Base-by-base conservation (phyloP, 345 rosid species). In the Carallia brachiata region DNA sequence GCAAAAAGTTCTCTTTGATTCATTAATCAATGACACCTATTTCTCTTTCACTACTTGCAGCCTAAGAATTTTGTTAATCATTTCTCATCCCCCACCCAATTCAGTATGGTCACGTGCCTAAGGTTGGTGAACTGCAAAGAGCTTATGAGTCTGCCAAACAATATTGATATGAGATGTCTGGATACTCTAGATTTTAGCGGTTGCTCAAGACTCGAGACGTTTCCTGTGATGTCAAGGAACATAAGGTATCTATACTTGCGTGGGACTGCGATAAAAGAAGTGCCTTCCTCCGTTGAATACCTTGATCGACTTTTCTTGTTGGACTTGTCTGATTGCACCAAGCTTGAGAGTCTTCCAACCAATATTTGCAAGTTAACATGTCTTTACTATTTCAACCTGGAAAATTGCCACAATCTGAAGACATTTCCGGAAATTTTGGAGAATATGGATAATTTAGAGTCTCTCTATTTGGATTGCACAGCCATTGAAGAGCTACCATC, bases 271-370 rank as follows among this genome's bases (percentile, higher is more conserved):
- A 68, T 52, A 52, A 16, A 52, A 16, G 6, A 52, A n/a, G 23
- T 52, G 23, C 56, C 56, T 12, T 52, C 56, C 18, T 52, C 23
- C 5, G 6, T 52, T 52, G 56, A 17, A 8, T 7, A 52, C 52
- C 52, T 48, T 48, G 52, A 16, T 16, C 10, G 17, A 48, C 17
- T 7, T 9, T 0, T 8, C 10, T 6, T 4, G 7, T 48, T 48
- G 17, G 3, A 6, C 6, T 2, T 48, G 62, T 53, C 7, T 52
- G 34, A 27, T 10, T 67, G 19, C 52, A 55, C 36, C 37, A 54
- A 32, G 30, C 70, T 67, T 9, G 55, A n/a, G n/a, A 54, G n/a
- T 37, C 50, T 67, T 12, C 70, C 70, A 23, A 36, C 50, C 32
- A 55, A 48, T 52, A n/a, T 67, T 36, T 10, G n/a, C 37, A 9